phyloP scores from a whole-genome alignment of 106 monocot species.

The Apostasia ramifera region DNA sequence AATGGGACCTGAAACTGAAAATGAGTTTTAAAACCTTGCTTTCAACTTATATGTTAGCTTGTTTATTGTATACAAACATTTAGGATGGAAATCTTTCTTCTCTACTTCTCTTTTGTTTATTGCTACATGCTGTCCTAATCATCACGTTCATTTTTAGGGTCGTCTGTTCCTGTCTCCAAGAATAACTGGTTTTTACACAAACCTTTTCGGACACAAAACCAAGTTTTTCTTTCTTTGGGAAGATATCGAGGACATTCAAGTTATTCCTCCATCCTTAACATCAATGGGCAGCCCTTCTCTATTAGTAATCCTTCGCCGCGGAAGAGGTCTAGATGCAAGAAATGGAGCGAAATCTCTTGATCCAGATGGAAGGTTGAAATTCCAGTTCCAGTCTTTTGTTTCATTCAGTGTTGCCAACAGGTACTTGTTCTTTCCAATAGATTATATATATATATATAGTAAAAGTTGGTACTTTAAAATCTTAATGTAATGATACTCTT shows the following conservation, averaged over 20 bases:
- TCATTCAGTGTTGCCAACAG: slow-evolving; percentile 67
- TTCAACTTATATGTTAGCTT: no score
- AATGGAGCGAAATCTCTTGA: slow-evolving; percentile 71
- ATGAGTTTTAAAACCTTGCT: no score
- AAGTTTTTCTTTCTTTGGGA: slow-evolving; percentile 91
- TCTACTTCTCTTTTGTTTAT: no score
- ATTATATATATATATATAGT: background rate
- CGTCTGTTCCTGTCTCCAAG: slow-evolving; percentile 75
- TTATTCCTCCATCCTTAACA: slow-evolving; percentile 51
- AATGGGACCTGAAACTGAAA: no score
- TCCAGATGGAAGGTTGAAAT: slow-evolving; percentile 51
- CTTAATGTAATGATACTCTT: no score
- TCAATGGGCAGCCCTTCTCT: slow-evolving; percentile 68
- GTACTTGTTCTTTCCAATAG: slow-evolving; percentile 20
- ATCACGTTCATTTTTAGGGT: slow-evolving; percentile 24
- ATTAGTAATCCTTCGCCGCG: slow-evolving; percentile 51
- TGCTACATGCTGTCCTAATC: background rate
- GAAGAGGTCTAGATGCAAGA: slow-evolving; percentile 62
- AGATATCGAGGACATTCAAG: slow-evolving; percentile 83
- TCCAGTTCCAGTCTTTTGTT: slow-evolving; percentile 85
- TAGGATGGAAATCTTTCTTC: no score
- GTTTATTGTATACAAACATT: no score
- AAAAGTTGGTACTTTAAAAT: no score
- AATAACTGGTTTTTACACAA: slow-evolving; percentile 77
- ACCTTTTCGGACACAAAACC: slow-evolving; percentile 81